Evolutionary conservation across 768 basidiomycete species (phyloP), one percentile per base, ranked within the genome.

Genomic region (Termitomyces sp.): DNA sequence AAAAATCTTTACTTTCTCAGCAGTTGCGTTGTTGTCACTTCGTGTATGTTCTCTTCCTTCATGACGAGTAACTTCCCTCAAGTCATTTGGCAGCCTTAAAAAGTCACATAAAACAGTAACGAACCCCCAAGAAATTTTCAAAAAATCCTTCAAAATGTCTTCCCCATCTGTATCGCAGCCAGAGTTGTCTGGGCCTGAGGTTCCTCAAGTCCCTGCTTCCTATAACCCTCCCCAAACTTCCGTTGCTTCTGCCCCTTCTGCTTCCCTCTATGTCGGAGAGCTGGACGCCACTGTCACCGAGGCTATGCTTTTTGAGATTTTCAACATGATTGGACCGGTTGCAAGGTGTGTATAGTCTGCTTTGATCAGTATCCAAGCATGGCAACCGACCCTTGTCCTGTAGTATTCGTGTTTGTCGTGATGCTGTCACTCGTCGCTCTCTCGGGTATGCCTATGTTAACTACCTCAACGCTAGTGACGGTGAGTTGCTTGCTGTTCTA

Each of bases 361-460:
- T 49, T 54, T 30, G 32, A 62, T 46, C 5, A 54, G 5, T 22
- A 48, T 43, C 9, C 32, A 43, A 26, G 20, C 16, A 7, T 35
- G 16, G 22, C 18, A 24, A 32, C 2, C 20, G 43, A 61, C 32
- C 11, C 44, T 24, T 30, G 5, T n/a, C 10, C 24, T 10, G 36
- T 60, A 94, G 94, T 72, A 98, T 99, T 72, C 96, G 97, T 77
- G 97, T 99, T 67, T 99, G 97, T 76, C 94, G 97, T 73, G 97
- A 99, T 78, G 96, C 97, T 65, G 97, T 99, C 68, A 99, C 97
- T 63, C 92, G 97, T 78, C 94, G 97, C 67, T 98, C 97, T 54
- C 90, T 99, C 71, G 97, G 97, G 56, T 99, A 99, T 79, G 97
- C 97, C 61, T 99, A 99, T 71, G 96, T 99, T 72, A 99, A 99